Evolutionary conservation across 805 yeast genomes (phyloP), one percentile per base, ranked within the genome.

Genomic region (Ogataea nonfermentans): DNA sequence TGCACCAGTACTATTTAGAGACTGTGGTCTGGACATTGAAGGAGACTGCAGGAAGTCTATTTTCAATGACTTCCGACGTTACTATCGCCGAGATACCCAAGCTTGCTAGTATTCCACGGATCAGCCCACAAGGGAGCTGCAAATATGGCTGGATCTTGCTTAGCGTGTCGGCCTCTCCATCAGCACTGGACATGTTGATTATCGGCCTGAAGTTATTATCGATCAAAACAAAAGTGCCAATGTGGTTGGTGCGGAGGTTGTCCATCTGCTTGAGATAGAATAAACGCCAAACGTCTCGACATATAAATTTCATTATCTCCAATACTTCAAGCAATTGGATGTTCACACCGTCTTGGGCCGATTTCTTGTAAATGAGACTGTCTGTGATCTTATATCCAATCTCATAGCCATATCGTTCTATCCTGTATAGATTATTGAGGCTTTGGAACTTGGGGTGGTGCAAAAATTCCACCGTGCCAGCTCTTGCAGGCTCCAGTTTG

Each of bases 231-330:
- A 79, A 86, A 0, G 90, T 84, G 6, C 93, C 83, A 26, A 95
- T 66, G 59, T 93, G 97, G 57, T 93, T 93, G 1, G 99, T 93
- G 46, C 95, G 76, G 43, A 93, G 70, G 51, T 88, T 89, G 59
- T 90, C 97, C 70, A 93, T 86, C 59, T 85, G 96, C 62, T 89
- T 91, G 26, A 80, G 78, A 63, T 78, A 88, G 20, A 91, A 57
- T 37, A 74, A 65, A 51, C 76, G 79, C 98, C 98, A 93, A 20
- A 90, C 83, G 51, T 90, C 97, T 32, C 95, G 74, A 59, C 98
- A 90, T 4, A 93, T 76, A 59, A 87, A 89, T 63, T 91, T 91
- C 87, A 93, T 86, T 27, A 91, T 74, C 48, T 86, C 90, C 26
- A 91, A 63, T 9, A 84, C 71, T 45, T 85, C 90, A 14, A 67